Conservation (phyloP, 441 rosid genomes). For the Erodium moschatum region DNA sequence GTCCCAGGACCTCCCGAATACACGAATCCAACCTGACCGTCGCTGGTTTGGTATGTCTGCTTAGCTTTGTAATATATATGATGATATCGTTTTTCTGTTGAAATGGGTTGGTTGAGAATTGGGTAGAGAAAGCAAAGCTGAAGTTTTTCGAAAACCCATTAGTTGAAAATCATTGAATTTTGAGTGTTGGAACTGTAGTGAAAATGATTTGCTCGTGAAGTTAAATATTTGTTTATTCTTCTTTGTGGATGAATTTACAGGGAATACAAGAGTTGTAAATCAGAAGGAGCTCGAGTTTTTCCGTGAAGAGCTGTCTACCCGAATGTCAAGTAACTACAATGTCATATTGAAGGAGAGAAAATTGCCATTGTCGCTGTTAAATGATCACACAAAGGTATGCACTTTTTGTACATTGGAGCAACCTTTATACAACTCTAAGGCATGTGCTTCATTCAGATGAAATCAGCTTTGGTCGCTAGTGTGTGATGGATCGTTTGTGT, state of each 20-base stretch:
- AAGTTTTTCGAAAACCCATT: too few species aligned
- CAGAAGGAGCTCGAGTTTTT: slow-evolving; percentile 71
- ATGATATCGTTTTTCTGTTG: background rate
- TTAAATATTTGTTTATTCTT: background rate
- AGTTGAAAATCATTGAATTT: background rate
- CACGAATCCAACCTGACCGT: slow-evolving; percentile 79
- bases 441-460: background rate
- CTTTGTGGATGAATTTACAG: slow-evolving; percentile 25
- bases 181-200: background rate
- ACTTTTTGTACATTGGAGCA: background rate
- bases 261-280: slow-evolving; percentile 64
- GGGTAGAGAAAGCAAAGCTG: too few species aligned
- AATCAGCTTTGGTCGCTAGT: background rate
- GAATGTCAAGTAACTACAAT: slow-evolving; percentile 60
- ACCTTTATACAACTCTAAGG: background rate
- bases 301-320: slow-evolving; percentile 60
- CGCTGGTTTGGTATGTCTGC: slow-evolving; percentile 70
- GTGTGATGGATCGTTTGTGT: background rate
- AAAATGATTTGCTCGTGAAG: background rate
- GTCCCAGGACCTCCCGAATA: slow-evolving; percentile 58
- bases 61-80: background rate
- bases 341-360: slow-evolving; percentile 73
- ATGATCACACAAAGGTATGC: slow-evolving; percentile 62
- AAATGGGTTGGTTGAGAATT: too few species aligned
- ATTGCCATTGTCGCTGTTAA: slow-evolving; percentile 70